Percentiles rank a stretch among this genome's conserved stretches.
Conservation (phyloP, 257 asterid genomes). For the Hygrophila difformis region DNA sequence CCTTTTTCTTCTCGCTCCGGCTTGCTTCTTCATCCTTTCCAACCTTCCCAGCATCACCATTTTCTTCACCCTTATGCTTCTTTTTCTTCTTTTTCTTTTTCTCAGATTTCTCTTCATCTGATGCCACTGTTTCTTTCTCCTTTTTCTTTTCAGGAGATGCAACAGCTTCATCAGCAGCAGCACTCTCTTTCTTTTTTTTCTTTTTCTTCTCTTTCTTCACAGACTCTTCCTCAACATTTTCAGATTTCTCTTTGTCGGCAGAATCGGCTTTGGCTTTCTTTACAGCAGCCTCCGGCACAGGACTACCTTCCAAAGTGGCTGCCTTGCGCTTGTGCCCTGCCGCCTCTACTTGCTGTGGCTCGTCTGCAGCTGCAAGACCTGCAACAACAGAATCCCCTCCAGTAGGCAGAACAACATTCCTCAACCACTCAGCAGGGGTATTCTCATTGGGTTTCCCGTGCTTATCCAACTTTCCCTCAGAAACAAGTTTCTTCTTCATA, state of each 20-base stretch:
- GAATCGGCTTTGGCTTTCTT: conserved; percentile 44
- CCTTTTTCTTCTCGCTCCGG: conserved; percentile 53
- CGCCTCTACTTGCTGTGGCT: conserved; percentile 11
- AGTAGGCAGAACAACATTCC: conserved; percentile 59
- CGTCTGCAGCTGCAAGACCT: conserved; percentile 43
- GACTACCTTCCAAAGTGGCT: conserved; percentile 37
- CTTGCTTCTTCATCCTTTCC: conserved; percentile 29
- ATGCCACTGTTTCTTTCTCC: conserved; percentile 23
- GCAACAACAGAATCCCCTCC: conserved; percentile 69
- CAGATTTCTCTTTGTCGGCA: conserved; percentile 27
- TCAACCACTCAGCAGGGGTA: conserved; percentile 67
- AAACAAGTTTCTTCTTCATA: conserved; percentile 69
- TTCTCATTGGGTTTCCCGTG: conserved; percentile 62
- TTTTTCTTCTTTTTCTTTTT: conserved; percentile 53
- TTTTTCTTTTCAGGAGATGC: conserved; percentile 19
- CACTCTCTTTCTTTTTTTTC: conserved; percentile 36
- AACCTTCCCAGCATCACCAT: conserved; percentile 24
- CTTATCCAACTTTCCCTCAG: conserved; percentile 75
- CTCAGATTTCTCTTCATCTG: conserved; percentile 46
- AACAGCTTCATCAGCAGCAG: conserved; percentile 14
- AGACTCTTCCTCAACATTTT: conserved; percentile 20
- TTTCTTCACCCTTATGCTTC: conserved; percentile 36
- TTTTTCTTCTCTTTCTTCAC: conserved; percentile 39
- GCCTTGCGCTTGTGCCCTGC: conserved; percentile 45
- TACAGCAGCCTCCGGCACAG: conserved; percentile 28